Percentiles rank a stretch among this genome's conserved stretches.
phyloP scores from a whole-genome alignment of 106 monocot species.

The Dendrobium nobile region DNA sequence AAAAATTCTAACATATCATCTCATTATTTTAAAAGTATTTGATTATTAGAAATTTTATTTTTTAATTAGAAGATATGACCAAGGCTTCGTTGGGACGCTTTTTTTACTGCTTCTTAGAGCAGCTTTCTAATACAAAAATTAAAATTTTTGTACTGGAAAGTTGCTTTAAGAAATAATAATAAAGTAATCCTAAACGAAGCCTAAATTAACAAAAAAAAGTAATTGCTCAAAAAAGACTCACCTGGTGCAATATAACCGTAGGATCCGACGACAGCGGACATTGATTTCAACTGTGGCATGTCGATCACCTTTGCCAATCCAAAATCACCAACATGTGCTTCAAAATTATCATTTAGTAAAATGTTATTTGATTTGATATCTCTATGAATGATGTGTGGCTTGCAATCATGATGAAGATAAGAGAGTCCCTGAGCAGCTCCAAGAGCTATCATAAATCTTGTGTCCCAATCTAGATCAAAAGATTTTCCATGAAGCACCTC shows the following conservation, averaged over 20 bases:
- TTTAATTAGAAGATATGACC: too few relatives aligned
- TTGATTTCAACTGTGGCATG: slow-evolving; percentile 79
- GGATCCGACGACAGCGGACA: slow-evolving; percentile 96
- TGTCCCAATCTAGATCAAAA: slow-evolving; percentile 60
- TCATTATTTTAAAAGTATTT: too few relatives aligned
- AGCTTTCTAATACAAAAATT: too few relatives aligned
- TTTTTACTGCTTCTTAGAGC: too few relatives aligned
- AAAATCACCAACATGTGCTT: slow-evolving; percentile 97
- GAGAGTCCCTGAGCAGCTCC: slow-evolving; percentile 92
- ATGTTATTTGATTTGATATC: slow-evolving; percentile 99
- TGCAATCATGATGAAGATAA: slow-evolving; percentile 94
- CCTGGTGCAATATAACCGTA: slow-evolving; percentile 99
- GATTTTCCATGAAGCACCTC: slow-evolving; percentile 65
- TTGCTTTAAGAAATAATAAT: too few relatives aligned
- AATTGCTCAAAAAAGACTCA: slow-evolving; percentile 16
- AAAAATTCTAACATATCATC: too few relatives aligned
- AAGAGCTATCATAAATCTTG: slow-evolving; percentile 70
- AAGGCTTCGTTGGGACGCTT: too few relatives aligned
- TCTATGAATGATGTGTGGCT: slow-evolving; percentile 83
- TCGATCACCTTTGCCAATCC: slow-evolving; percentile 94
- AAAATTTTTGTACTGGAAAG: too few relatives aligned
- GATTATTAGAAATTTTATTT: too few relatives aligned
- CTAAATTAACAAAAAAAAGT: neutral
- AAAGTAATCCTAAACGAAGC: too few relatives aligned
- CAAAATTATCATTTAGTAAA: slow-evolving; percentile 82